Evolutionary conservation across 208 protist genomes (phyloP).

Genomic region (Porcisia hertigi): DNA sequence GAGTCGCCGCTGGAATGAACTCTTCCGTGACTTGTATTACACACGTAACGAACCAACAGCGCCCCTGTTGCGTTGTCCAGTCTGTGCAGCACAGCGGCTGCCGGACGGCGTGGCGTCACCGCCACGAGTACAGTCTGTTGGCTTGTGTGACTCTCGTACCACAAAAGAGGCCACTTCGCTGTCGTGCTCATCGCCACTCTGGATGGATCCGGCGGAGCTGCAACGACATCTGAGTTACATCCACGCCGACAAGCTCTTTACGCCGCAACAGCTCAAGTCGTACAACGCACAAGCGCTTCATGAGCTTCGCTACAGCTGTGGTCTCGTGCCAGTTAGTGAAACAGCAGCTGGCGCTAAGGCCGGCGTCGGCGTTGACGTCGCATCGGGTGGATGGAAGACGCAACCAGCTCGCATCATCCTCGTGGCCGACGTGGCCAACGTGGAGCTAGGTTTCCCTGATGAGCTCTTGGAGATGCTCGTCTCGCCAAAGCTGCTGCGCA

Average conservation of each 20-base stretch:
- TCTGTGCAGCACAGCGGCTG: constrained; percentile 20
- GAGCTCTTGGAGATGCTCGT: constrained; percentile 47
- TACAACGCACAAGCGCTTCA: constrained; percentile 55
- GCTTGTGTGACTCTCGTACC: background rate
- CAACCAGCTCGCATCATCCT: constrained; percentile 50
- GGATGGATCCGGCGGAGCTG: constrained; percentile 41
- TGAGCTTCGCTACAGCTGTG: constrained; percentile 27
- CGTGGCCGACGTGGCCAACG: constrained; percentile 73
- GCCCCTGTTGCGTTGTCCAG: constrained; percentile 42
- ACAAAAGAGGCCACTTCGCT: background rate
- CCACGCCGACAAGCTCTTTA: constrained; percentile 54
- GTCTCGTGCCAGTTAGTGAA: background rate
- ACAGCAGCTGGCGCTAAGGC: background rate
- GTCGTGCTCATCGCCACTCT: constrained; percentile 10
- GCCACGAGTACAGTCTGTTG: background rate
- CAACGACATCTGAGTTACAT: constrained; percentile 63
- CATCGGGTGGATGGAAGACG: constrained; percentile 1
- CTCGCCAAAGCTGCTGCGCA: constrained; percentile 31
- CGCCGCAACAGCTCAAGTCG: constrained; percentile 39
- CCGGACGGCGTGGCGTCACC: background rate
- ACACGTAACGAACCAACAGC: constrained; percentile 23
- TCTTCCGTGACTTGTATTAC: constrained; percentile 35
- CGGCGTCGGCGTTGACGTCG: background rate
- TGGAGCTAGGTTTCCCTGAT: constrained; percentile 45
- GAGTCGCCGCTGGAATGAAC: constrained; percentile 13